Percentiles rank a stretch among this genome's conserved stretches.
Conservation (phyloP, 805 yeast genomes). For the Grigorovia humatica region DNA sequence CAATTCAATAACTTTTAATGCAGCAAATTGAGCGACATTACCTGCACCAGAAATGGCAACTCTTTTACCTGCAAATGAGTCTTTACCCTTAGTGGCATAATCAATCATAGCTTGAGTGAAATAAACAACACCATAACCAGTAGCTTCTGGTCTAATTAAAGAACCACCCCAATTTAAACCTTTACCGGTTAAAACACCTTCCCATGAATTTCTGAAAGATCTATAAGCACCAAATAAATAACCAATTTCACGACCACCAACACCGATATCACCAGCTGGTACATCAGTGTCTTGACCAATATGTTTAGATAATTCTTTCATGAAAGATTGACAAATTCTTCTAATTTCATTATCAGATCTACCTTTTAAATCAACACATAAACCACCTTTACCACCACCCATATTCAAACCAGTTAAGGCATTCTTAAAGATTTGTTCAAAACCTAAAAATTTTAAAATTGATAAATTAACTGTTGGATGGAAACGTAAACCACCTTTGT, state of each 20-base stretch:
- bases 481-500: conserved; percentile 97
- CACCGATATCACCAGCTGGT: conserved; percentile 99
- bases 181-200: conserved; percentile 97
- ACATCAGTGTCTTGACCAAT: conserved; percentile 97
- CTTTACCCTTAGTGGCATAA: conserved; percentile 82
- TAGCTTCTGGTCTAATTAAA: conserved; percentile 97
- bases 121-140: conserved; percentile 96
- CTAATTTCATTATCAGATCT: conserved; percentile 88
- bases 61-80: conserved; percentile 82
- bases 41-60: conserved; percentile 98
- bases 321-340: conserved; percentile 91
- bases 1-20: conserved; percentile 90
- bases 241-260: conserved; percentile 90
- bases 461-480: conserved; percentile 96
- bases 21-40: conserved; percentile 98
- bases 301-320: conserved; percentile 91
- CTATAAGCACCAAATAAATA: conserved; percentile 96
- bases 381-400: conserved; percentile 99
- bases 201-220: conserved; percentile 80
- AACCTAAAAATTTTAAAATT: conserved; percentile 90
- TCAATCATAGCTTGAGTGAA: conserved; percentile 97
- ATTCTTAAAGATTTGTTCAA: conserved; percentile 97
- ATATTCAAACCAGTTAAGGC: conserved; percentile 94
- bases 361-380: conserved; percentile 96
- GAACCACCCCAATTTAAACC: conserved; percentile 99